phyloP scores from a whole-genome alignment of 2,329 filamentous ascomycete species.

The Fusarium mangiferae region DNA sequence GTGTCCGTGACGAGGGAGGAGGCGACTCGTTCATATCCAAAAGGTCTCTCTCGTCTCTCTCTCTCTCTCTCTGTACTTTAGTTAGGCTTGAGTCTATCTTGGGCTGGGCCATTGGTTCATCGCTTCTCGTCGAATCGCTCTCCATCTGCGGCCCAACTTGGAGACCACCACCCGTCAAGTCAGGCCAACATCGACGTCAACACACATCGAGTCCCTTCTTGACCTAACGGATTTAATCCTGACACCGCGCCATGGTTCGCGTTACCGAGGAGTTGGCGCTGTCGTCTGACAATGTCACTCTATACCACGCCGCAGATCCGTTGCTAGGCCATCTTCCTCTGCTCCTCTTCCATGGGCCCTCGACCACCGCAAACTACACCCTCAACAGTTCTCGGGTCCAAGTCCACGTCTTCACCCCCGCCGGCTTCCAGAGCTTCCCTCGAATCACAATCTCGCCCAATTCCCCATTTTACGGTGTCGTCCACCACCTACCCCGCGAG shows the following conservation, averaged over 20 bases:
- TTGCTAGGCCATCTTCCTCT: slow-evolving; percentile 83
- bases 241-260: slow-evolving; percentile 76
- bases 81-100: background rate
- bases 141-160: slow-evolving; percentile 41
- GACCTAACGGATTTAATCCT: slow-evolving; percentile 35
- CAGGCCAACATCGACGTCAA: slow-evolving; percentile 23
- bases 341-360: slow-evolving; percentile 91
- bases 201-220: slow-evolving; percentile 23
- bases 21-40: slow-evolving; percentile 33
- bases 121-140: slow-evolving; percentile 28
- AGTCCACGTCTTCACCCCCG: slow-evolving; percentile 89
- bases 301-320: slow-evolving; percentile 90
- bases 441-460: slow-evolving; percentile 93
- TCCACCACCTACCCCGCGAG: slow-evolving; percentile 89
- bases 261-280: slow-evolving; percentile 82
- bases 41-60: slow-evolving; percentile 15
- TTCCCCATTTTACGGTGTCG: slow-evolving; percentile 89
- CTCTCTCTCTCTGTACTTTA: background rate
- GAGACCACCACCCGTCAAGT: slow-evolving; percentile 28
- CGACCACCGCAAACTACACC: slow-evolving; percentile 87
- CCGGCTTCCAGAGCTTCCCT: slow-evolving; percentile 88
- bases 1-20: slow-evolving; percentile 38
- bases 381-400: slow-evolving; percentile 94
- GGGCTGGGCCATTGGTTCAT: background rate
- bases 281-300: slow-evolving; percentile 81